These are phyloP conservation scores for Sclerospora graminicola DNA, from an alignment of 352 stramenopile species.

Conservation along the genomic window DNA sequence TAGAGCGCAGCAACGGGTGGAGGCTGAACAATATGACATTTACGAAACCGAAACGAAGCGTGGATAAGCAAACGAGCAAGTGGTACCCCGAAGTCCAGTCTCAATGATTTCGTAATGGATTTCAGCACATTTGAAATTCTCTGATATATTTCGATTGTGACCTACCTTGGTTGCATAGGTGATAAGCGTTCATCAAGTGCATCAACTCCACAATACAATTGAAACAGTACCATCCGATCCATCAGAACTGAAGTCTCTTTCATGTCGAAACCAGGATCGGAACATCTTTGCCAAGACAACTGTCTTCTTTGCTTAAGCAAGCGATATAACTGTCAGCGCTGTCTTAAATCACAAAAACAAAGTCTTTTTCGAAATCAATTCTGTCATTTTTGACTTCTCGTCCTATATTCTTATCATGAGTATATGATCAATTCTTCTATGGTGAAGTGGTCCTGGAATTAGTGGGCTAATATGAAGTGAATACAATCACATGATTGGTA, in stretches of 20 bases:
- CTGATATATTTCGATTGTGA: constrained; percentile 11
- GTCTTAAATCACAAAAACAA: constrained; percentile 58
- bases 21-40: constrained; percentile 63
- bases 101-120: constrained; percentile 37
- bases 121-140: constrained; percentile 28
- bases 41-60: too few species aligned
- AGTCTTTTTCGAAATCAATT: constrained; percentile 54
- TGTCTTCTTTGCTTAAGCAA: constrained; percentile 44
- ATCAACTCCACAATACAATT: constrained; percentile 54
- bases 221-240: constrained; percentile 61
- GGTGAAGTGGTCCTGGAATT: too few species aligned
- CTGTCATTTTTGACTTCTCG: constrained; percentile 35
- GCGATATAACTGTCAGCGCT: constrained; percentile 38
- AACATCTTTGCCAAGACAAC: constrained; percentile 55
- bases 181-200: constrained; percentile 44
- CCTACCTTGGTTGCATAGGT: constrained; percentile 10
- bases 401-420: constrained; percentile 52
- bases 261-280: constrained; percentile 80
- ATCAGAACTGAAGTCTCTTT: constrained; percentile 56
- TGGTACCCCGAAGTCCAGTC: constrained; percentile 46
- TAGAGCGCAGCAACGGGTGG: constrained; percentile 66
- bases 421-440: too few species aligned
- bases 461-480: too few species aligned
- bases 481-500: too few species aligned
- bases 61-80: too few species aligned